Conservation (phyloP, 1,139 yeast genomes). For the Meyerozyma sp. region DNA sequence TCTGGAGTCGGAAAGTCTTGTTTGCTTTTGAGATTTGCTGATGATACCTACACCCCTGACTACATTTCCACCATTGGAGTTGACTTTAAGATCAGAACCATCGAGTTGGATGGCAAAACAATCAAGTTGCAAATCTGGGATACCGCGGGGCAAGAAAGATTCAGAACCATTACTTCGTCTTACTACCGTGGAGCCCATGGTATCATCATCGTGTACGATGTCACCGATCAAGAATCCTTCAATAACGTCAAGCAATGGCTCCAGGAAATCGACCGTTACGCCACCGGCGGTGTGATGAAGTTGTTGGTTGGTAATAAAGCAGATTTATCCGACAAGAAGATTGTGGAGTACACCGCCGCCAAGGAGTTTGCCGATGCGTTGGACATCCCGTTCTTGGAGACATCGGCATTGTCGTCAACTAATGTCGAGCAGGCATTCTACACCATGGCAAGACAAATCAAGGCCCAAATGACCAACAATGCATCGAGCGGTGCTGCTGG, state of each 20-base stretch:
- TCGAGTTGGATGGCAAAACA: slow-evolving; percentile 90
- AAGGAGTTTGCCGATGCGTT: slow-evolving; percentile 97
- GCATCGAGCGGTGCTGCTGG: slow-evolving; percentile 35
- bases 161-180: slow-evolving; percentile 95
- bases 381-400: slow-evolving; percentile 93
- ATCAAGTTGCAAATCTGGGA: slow-evolving; percentile 99
- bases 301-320: slow-evolving; percentile 95
- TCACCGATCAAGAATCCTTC: slow-evolving; percentile 96
- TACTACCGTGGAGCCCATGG: slow-evolving; percentile 99
- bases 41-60: slow-evolving; percentile 94
- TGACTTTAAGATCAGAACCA: slow-evolving; percentile 94
- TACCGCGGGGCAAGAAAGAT: slow-evolving; percentile 98
- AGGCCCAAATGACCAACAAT: slow-evolving; percentile 84
- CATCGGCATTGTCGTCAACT: slow-evolving; percentile 91
- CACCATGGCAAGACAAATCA: slow-evolving; percentile 98
- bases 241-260: slow-evolving; percentile 98
- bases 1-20: slow-evolving; percentile 99
- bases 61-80: slow-evolving; percentile 97
- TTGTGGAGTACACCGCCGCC: slow-evolving; percentile 93
- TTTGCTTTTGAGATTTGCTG: slow-evolving; percentile 90
- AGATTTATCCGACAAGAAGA: slow-evolving; percentile 89
- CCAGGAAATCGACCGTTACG: slow-evolving; percentile 97
- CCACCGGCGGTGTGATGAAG: slow-evolving; percentile 96
- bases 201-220: slow-evolving; percentile 95
- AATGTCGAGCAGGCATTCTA: slow-evolving; percentile 98